phyloP scores from a whole-genome alignment of 2,329 filamentous ascomycete genomes.

The Phialophora verrucosa region DNA sequence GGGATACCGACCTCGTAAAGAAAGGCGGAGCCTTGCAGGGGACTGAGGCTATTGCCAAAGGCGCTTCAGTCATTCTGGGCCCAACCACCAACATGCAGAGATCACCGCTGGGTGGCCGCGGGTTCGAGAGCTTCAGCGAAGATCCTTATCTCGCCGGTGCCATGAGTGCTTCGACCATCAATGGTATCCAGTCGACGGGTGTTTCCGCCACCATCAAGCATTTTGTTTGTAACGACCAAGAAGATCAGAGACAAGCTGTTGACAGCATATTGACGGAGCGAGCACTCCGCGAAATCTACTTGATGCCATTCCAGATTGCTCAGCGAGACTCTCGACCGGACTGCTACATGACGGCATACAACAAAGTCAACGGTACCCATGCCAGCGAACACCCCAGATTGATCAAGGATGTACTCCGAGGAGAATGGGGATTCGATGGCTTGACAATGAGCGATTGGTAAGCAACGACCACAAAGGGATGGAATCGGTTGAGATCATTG shows the following conservation, averaged over 20 bases:
- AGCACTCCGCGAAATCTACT: conserved; percentile 67
- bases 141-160: conserved; percentile 79
- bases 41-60: conserved; percentile 73
- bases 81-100: conserved; percentile 83
- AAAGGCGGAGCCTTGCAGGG: conserved; percentile 74
- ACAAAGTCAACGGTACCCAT: conserved; percentile 60
- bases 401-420: conserved; percentile 52
- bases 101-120: conserved; percentile 80
- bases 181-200: conserved; percentile 73
- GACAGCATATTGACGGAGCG: conserved; percentile 55
- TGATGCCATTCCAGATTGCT: conserved; percentile 68
- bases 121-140: conserved; percentile 87
- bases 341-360: conserved; percentile 66
- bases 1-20: conserved; percentile 73
- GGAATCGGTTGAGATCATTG: not conserved
- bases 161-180: conserved; percentile 73
- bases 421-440: conserved; percentile 55
- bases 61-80: conserved; percentile 74
- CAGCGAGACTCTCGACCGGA: conserved; percentile 61
- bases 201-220: conserved; percentile 80
- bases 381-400: conserved; percentile 51
- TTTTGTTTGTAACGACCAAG: conserved; percentile 56
- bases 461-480: conserved; percentile 17
- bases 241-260: conserved; percentile 53
- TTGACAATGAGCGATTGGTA: conserved; percentile 56